Base-by-base conservation (phyloP, 2,329 filamentous ascomycete species). In the Apiospora arundinis region DNA sequence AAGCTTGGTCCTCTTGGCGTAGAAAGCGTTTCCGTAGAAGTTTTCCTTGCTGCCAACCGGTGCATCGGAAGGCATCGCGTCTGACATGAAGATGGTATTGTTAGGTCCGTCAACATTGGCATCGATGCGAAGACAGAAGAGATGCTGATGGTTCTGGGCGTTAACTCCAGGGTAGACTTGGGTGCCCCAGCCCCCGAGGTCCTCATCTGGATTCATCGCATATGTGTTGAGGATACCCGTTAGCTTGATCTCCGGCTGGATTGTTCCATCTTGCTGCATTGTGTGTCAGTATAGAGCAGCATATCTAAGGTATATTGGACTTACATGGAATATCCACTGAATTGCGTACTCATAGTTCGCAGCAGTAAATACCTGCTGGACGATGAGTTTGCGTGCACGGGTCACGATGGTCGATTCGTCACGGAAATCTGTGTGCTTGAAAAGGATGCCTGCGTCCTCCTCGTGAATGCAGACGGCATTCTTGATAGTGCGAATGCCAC, bases 391-490 rank as follows among this genome's bases (percentile, higher is more conserved):
- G 70, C 94, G 90, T 1, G 92, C 94, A 37, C 95, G 91, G 0
- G 95, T 97, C 5, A 97, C 93, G 12, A 96, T 94, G 70, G 91
- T 90, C 0, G 93, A 95, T 60, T 96, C 92, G 78, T 98, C 95
- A 48, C 95, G 90, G 88, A 97, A 98, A 82, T 98, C 95, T 21
- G 91, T 95, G 83, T 97, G 94, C 84, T 98, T 98, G 89, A 97
- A 97, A 0, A 97, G 86, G 72, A 98, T 96, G 7, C 95, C 95
- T 1, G 90, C 90, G 75, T 98, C 95, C 83, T 98, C 95, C 81
- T 98, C 95, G 82, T 98, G 95, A 75, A 98, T 95, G 81, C 95
- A 98, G 75, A 98, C 92, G 48, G 95, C 95, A 78, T 97, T 97
- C 86, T 97, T 95, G 84, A 97, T 94, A 1, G 91, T 92, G 4